Conservation (phyloP, 2,329 filamentous ascomycete genomes). For the Colletotrichum sp. region DNA sequence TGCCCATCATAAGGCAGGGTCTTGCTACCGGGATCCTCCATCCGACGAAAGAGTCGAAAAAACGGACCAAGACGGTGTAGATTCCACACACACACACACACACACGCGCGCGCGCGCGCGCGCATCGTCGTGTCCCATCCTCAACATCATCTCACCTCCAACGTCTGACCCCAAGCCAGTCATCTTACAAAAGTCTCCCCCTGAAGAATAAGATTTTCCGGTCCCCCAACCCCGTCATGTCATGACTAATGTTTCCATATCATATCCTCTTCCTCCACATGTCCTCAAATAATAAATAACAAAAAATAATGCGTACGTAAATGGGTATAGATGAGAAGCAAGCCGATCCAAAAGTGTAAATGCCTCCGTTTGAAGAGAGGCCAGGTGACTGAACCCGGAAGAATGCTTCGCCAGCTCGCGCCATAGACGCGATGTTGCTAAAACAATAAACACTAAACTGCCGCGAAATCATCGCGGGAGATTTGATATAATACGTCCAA, state of each 20-base stretch:
- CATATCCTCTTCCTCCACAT: constrained; percentile 8
- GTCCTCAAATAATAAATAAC: background rate
- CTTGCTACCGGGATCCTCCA: background rate
- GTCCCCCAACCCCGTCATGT: constrained; percentile 1
- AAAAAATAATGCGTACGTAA: constrained; percentile 20
- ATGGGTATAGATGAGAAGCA: constrained; percentile 24
- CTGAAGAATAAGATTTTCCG: constrained; percentile 9
- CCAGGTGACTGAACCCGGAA: background rate
- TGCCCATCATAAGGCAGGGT: background rate
- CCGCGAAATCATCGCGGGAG: background rate
- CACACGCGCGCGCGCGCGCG: too few relatives aligned
- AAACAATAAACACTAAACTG: constrained; percentile 24
- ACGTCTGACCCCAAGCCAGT: background rate
- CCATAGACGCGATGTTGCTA: background rate
- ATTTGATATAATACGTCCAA: constrained; percentile 2
- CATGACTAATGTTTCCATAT: constrained; percentile 14
- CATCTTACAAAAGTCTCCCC: background rate
- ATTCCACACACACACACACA: background rate
- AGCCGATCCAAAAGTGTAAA: constrained; percentile 13
- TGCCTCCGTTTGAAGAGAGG: background rate
- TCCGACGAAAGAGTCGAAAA: background rate
- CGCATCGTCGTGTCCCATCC: background rate
- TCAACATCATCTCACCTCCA: background rate
- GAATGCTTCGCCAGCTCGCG: constrained; percentile 17
- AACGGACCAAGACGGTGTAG: background rate